phyloP scores from a whole-genome alignment of 257 asterid species.

The Pogostemon cablin region DNA sequence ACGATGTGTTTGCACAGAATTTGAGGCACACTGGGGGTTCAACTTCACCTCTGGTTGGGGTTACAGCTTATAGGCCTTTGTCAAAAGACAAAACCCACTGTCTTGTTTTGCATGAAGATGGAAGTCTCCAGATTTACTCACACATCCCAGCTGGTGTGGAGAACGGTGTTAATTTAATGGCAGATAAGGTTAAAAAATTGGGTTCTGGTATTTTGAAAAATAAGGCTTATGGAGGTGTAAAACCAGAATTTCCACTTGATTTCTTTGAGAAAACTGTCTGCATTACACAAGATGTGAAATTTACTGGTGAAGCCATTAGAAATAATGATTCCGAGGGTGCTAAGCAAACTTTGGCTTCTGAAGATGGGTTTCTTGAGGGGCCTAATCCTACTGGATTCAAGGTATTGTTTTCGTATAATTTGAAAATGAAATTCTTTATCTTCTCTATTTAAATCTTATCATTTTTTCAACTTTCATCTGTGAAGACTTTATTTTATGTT shows the following conservation, averaged over 20 bases:
- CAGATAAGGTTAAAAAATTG: slow-evolving; percentile 87
- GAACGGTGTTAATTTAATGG: slow-evolving; percentile 58
- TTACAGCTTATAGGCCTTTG: slow-evolving; percentile 91
- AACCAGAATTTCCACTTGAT: slow-evolving; percentile 97
- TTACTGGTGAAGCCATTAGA: slow-evolving; percentile 86
- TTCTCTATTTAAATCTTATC: slow-evolving; percentile 25
- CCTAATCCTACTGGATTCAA: slow-evolving; percentile 87
- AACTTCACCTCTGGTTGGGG: slow-evolving; percentile 89
- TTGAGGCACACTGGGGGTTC: slow-evolving; percentile 85
- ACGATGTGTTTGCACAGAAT: slow-evolving; percentile 76
- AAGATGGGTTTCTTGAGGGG: slow-evolving; percentile 96
- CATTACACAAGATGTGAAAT: slow-evolving; percentile 86
- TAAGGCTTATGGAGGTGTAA: slow-evolving; percentile 84
- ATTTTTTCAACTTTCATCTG: slow-evolving; percentile 21
- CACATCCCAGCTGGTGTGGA: slow-evolving; percentile 80
- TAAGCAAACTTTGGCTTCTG: slow-evolving; percentile 89
- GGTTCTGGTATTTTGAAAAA: slow-evolving; percentile 85
- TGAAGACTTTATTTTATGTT: not conserved
- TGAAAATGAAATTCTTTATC: slow-evolving; percentile 20
- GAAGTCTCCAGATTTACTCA: slow-evolving; percentile 96
- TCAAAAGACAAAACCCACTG: slow-evolving; percentile 97
- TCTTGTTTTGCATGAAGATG: slow-evolving; percentile 96
- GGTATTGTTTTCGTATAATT: slow-evolving; percentile 50
- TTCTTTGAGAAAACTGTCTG: slow-evolving; percentile 90
- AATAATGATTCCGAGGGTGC: slow-evolving; percentile 96